phyloP scores from a whole-genome alignment of 1,284 basidiomycete species.

The Ceraceosorus bombacis region DNA sequence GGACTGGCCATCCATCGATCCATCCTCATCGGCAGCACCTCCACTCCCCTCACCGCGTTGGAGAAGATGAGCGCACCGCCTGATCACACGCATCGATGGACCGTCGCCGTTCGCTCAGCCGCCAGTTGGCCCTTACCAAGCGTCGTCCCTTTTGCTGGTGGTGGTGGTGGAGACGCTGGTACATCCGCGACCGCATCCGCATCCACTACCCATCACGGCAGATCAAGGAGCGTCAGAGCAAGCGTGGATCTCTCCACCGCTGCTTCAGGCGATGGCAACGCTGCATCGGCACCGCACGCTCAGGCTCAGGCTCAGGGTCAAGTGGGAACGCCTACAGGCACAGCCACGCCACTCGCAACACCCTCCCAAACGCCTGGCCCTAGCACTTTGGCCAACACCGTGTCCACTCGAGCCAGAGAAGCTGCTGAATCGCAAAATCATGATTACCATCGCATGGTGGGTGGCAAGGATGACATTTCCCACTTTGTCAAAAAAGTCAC shows the following conservation, averaged over 20 bases:
- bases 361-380: not conserved
- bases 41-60: slow-evolving; percentile 67
- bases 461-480: slow-evolving; percentile 45
- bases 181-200: not conserved
- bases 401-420: slow-evolving; percentile 40
- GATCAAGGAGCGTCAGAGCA: too few relatives aligned
- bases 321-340: not conserved
- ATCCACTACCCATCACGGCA: not conserved
- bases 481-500: slow-evolving; percentile 69
- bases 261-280: too few relatives aligned
- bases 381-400: slow-evolving; percentile 9
- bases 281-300: not conserved
- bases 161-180: slow-evolving; percentile 13
- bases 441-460: slow-evolving; percentile 45
- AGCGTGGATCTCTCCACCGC: too few relatives aligned
- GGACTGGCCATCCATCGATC: slow-evolving; percentile 67
- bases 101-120: slow-evolving; percentile 73
- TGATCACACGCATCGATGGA: slow-evolving; percentile 94
- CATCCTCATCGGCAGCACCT: slow-evolving; percentile 93
- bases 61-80: slow-evolving; percentile 60
- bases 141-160: slow-evolving; percentile 14
- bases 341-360: too few relatives aligned
- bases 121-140: slow-evolving; percentile 50
- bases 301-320: not conserved
- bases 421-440: slow-evolving; percentile 9